Conservation (phyloP, 352 stramenopile genomes). For the Pythium pyrilobum region DNA sequence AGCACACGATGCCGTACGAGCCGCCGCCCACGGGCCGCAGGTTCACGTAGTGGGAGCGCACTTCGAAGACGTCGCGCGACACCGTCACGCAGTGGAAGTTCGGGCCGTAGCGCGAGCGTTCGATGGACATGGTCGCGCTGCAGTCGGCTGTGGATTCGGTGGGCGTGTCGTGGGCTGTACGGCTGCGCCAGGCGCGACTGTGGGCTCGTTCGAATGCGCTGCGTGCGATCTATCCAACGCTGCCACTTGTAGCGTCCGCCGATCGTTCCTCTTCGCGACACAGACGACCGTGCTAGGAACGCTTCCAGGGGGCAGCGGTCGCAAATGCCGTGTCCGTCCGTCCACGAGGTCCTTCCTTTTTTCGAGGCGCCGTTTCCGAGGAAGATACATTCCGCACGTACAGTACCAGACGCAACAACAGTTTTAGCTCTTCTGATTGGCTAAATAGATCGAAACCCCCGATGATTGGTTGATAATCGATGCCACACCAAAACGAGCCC, state of each 20-base stretch:
- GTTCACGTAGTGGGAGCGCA: slow-evolving; percentile 78
- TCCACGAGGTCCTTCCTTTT: neutral
- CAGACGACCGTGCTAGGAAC: no score
- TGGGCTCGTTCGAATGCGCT: slow-evolving; percentile 1
- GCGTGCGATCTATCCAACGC: neutral
- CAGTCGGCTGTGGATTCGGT: neutral
- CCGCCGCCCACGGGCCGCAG: slow-evolving; percentile 74
- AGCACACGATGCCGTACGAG: slow-evolving; percentile 92
- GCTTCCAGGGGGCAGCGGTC: no score
- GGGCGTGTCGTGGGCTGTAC: neutral
- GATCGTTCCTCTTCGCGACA: no score
- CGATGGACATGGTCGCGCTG: slow-evolving; percentile 41
- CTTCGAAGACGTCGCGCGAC: slow-evolving; percentile 78
- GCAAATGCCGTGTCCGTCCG: no score
- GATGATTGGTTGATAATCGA: slow-evolving; percentile 4
- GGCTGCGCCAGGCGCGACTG: neutral
- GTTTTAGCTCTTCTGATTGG: neutral
- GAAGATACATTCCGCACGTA: neutral
- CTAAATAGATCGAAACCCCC: neutral
- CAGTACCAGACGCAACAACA: neutral
- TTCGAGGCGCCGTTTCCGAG: neutral
- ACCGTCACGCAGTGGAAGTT: slow-evolving; percentile 81
- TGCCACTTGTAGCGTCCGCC: no score
- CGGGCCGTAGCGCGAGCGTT: slow-evolving; percentile 69
- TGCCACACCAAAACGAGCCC: neutral